Conservation (phyloP, 805 yeast genomes). For the Yarrowia sp. region DNA sequence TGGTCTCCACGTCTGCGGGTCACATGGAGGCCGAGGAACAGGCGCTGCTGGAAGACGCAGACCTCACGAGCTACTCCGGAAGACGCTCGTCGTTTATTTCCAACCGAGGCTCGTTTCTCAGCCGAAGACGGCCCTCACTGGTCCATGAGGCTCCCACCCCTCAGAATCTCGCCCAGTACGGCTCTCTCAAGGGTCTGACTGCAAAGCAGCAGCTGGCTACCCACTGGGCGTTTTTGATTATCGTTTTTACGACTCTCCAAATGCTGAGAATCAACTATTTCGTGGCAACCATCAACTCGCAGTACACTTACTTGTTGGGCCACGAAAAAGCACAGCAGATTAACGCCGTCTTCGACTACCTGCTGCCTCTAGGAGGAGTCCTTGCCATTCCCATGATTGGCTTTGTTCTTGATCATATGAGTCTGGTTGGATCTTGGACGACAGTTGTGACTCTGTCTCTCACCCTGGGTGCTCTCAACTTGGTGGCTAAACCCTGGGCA, state of each 20-base stretch:
- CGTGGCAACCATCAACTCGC: slow-evolving; percentile 86
- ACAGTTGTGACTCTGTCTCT: slow-evolving; percentile 62
- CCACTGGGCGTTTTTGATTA: slow-evolving; percentile 81
- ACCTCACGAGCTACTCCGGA: slow-evolving; percentile 8
- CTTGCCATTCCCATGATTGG: slow-evolving; percentile 89
- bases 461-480: slow-evolving; percentile 73
- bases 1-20: slow-evolving; percentile 7
- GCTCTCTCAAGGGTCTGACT: slow-evolving; percentile 64
- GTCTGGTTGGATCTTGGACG: slow-evolving; percentile 44
- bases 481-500: slow-evolving; percentile 57
- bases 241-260: slow-evolving; percentile 79
- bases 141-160: slow-evolving; percentile 42
- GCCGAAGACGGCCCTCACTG: slow-evolving; percentile 1
- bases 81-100: slow-evolving; percentile 17
- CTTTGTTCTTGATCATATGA: slow-evolving; percentile 71
- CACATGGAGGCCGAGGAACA: slow-evolving; percentile 33
- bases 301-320: slow-evolving; percentile 74
- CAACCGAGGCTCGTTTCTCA: slow-evolving; percentile 7
- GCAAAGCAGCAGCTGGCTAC: slow-evolving; percentile 57
- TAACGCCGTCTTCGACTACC: slow-evolving; percentile 81
- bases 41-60: slow-evolving; percentile 17
- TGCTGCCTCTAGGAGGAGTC: slow-evolving; percentile 88
- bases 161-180: slow-evolving; percentile 11
- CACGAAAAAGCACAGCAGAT: slow-evolving; percentile 60
- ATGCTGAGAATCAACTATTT: slow-evolving; percentile 93